phyloP scores from a whole-genome alignment of 2,329 filamentous ascomycete genomes.

The Knoxdaviesia capensis region DNA sequence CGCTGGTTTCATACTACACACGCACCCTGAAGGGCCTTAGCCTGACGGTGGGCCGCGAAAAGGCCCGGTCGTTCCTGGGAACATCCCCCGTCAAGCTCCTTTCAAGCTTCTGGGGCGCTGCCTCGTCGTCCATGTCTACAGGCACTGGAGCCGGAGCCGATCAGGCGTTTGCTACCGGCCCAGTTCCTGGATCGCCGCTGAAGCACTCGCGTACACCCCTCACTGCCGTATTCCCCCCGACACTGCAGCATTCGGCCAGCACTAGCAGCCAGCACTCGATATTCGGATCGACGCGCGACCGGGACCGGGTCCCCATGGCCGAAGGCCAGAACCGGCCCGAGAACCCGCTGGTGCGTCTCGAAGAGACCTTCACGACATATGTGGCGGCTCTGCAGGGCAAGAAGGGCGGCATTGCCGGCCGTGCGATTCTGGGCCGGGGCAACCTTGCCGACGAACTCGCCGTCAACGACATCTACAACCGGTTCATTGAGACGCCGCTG shows the following conservation, averaged over 20 bases:
- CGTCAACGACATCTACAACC: constrained; percentile 82
- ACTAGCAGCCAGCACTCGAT: constrained; percentile 31
- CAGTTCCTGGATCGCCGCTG: constrained; percentile 11
- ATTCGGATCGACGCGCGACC: constrained; percentile 31
- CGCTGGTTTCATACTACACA: constrained; percentile 58
- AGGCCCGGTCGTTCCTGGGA: constrained; percentile 47
- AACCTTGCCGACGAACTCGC: constrained; percentile 50
- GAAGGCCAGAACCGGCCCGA: constrained; percentile 32
- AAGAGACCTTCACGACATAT: constrained; percentile 72
- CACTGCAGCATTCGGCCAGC: constrained; percentile 15
- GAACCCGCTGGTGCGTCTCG: constrained; percentile 51
- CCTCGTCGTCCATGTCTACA: constrained; percentile 15
- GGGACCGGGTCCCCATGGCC: constrained; percentile 19
- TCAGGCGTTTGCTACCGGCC: constrained; percentile 7
- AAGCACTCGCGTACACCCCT: constrained; percentile 21
- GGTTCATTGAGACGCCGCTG: constrained; percentile 63
- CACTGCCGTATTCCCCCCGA: constrained; percentile 17
- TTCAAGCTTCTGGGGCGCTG: constrained; percentile 57
- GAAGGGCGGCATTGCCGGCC: constrained; percentile 71
- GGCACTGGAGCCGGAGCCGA: constrained; percentile 11
- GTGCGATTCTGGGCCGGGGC: constrained; percentile 48
- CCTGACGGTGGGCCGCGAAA: constrained; percentile 40
- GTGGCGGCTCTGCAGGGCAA: constrained; percentile 64
- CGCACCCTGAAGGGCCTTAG: constrained; percentile 55
- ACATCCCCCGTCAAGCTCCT: constrained; percentile 83